Evolutionary conservation across 805 yeast genomes (phyloP), one percentile per base, ranked within the genome.

Genomic region (Saturnispora hagleri): DNA sequence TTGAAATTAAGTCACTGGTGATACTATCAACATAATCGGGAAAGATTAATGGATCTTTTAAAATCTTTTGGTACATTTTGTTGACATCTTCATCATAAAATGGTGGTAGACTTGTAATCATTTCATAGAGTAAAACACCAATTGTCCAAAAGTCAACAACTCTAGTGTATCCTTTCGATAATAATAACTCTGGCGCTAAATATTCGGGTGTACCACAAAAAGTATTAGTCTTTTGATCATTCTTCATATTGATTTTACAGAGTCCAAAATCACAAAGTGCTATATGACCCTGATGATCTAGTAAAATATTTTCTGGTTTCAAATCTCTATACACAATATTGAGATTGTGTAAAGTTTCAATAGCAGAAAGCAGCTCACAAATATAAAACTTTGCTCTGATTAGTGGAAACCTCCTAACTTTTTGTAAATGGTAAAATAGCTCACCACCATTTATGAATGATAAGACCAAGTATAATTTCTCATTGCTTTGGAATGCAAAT

Each of bases 121-220:
- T 93, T 64, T 91, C 99, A 66, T 89, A 93, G 44, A 93, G 73
- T 50, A 93, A 73, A 17, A 91, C 90, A 42, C 99, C 99, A 60
- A 93, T 73, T 1, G 99, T 93, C 99, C 99, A 93, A 91, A 97
- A 93, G 69, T 93, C 99, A 22, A 93, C 98, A 9, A 86, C 85
- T 66, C 96, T 82, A 2, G 98, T 89, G 68, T 93, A 93, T 1
- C 98, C 98, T 65, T 87, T 89, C 47, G 95, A 93, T 60, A 89
- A 73, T 47, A 93, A 72, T 59, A 93, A 73, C 69, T 93, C 99
- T 1, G 99, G 99, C 1, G 98, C 97, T 58, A 93, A 74, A 68
- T 93, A 93, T 69, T 93, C 98, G 0, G 98, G 98, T 0, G 99
- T 93, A 41, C 99, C 99, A 69, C 99, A 93, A 66, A 93, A 93